Evolutionary conservation across 2,329 filamentous ascomycete genomes (phyloP), one percentile per base, ranked within the genome.

Genomic region (Acephala macrosclerotiorum): DNA sequence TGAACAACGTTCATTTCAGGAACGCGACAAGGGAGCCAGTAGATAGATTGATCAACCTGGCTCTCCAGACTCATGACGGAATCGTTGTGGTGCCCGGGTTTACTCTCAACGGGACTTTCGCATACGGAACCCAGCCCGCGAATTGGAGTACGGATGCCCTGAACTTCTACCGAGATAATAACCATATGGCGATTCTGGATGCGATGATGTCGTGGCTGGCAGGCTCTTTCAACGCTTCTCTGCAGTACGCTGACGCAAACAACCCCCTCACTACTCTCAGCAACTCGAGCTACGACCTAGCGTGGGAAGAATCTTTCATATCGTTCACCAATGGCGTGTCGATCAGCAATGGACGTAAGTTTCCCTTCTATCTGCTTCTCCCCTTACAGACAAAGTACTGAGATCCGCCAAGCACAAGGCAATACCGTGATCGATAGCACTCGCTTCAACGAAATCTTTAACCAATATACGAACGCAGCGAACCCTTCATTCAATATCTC

Each of bases 371-470:
- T 51, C 20, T 12, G n/a, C 25, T 35, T n/a, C 20, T 12, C 3
- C 4, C n/a, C 7, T 40, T 38, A 35, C 26, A 2, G 12, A n/a
- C 2, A n/a, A 3, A 22, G 16, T 6, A 25, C 20, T 56, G 25
- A 49, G 26, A 25, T 36, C 45, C 3, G 18, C 29, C 45, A 20
- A 64, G 57, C 49, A 22, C 55, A 60, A 49, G 60, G 61, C 20
- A 42, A 53, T 1, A 66, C 60, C 9, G 36, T 70, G 3, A 59
- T 70, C 14, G 66, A 70, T 16, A 66, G 42, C 33, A 72, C 70
- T 2, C 63, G 63, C 20, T 69, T 71, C 14, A 72, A 72, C 40
- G 58, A 55, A 9, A 51, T 55, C 8, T 70, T 68, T 26, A 55
- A 29, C 14, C 53, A 51, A 3, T 67, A 45, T 56, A 64, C 53